A percentile compares a stretch with the other conserved stretches of the same genome.
Evolutionary conservation across 2,329 filamentous ascomycete species (phyloP).

Genomic region (Bipolaris bicolor): DNA sequence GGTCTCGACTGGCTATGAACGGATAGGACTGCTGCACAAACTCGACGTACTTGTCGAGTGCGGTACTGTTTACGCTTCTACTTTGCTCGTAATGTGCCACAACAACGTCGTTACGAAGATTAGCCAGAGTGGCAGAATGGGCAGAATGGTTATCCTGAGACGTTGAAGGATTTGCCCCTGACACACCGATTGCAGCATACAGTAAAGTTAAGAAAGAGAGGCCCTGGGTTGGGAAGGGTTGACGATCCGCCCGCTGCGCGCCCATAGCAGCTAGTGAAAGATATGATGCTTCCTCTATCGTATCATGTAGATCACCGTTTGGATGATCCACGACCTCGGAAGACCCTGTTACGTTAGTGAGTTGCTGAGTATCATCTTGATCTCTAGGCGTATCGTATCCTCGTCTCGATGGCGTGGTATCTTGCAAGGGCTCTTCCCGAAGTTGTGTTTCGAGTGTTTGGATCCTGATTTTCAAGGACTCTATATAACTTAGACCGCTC

Average conservation of each 20-base stretch:
- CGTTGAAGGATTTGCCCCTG: neutral
- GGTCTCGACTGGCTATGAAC: too few species aligned
- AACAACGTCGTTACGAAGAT: neutral
- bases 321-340: too few species aligned
- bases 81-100: neutral
- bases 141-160: neutral
- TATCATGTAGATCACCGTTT: constrained; percentile 9
- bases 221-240: constrained; percentile 1
- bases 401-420: too few species aligned
- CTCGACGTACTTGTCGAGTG: too few species aligned
- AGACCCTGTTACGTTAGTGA: too few species aligned
- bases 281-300: constrained; percentile 20
- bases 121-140: neutral
- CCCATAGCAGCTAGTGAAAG: constrained; percentile 21
- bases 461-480: neutral
- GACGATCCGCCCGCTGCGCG: constrained; percentile 17
- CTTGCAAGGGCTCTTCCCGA: neutral
- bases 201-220: neutral
- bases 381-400: neutral
- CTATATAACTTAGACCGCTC: neutral
- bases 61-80: too few species aligned
- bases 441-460: neutral
- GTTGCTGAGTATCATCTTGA: neutral
- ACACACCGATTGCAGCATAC: neutral
- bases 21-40: too few species aligned